These are phyloP conservation scores for Datura wrightii DNA, from an alignment of 257 asterid genomes.

Conservation along the genomic window DNA sequence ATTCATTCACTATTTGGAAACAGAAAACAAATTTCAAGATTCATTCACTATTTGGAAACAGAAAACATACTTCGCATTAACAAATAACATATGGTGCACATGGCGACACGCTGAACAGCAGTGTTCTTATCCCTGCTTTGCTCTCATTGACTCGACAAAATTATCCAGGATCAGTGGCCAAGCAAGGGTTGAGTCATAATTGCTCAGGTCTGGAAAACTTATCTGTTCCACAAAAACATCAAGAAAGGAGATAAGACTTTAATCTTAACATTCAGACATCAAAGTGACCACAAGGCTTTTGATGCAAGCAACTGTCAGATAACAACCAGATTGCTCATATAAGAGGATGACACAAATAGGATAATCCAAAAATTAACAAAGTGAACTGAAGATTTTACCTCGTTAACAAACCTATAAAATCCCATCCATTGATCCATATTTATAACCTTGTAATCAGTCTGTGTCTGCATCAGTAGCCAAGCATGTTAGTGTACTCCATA, in stretches of 20 bases:
- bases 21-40: slow-evolving; percentile 9
- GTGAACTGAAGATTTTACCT: slow-evolving; percentile 51
- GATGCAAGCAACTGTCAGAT: background rate
- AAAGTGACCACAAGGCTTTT: background rate
- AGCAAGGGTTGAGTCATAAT: slow-evolving; percentile 70
- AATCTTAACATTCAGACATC: background rate
- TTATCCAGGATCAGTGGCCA: slow-evolving; percentile 87
- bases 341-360: background rate
- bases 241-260: background rate
- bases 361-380: background rate
- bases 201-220: slow-evolving; percentile 73
- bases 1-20: slow-evolving; percentile 1
- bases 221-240: slow-evolving; percentile 47
- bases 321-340: background rate
- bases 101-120: background rate
- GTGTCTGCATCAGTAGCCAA: slow-evolving; percentile 55
- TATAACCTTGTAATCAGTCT: slow-evolving; percentile 78
- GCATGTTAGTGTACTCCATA: background rate
- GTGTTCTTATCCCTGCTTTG: slow-evolving; percentile 37
- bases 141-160: slow-evolving; percentile 76
- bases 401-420: slow-evolving; percentile 79
- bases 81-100: background rate
- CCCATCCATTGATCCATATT: slow-evolving; percentile 97
- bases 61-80: slow-evolving; percentile 10
- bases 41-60: slow-evolving; percentile 4